These are phyloP conservation scores for Monosporozyma yasuniensis DNA, from an alignment of 805 yeast genomes.

Conservation along the genomic window DNA sequence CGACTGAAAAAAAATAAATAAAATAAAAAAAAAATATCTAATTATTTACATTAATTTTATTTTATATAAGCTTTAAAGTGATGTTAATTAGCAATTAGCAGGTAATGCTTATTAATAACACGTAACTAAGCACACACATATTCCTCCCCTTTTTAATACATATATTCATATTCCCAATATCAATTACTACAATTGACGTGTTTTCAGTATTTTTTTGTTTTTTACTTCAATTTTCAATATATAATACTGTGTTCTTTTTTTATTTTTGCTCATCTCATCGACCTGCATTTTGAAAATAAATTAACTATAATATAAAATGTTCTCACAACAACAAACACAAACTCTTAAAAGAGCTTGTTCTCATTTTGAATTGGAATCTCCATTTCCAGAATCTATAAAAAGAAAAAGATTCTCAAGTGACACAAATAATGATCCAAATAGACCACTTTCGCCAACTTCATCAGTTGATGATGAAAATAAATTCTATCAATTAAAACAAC, in stretches of 20 bases:
- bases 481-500: not conserved
- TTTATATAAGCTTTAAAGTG: not conserved
- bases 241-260: too few relatives aligned
- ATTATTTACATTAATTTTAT: not conserved
- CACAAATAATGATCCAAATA: not conserved
- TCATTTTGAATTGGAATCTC: conserved; percentile 7
- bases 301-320: not conserved
- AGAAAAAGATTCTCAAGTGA: conserved; percentile 1
- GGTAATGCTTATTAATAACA: not conserved
- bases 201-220: not conserved
- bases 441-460: not conserved
- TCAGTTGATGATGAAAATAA: not conserved
- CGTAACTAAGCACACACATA: not conserved
- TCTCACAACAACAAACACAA: not conserved
- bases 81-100: not conserved
- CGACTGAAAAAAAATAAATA: too few relatives aligned
- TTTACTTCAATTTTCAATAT: not conserved
- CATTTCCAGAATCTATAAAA: conserved; percentile 6
- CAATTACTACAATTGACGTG: not conserved
- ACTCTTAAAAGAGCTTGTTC: conserved; percentile 3
- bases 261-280: not conserved
- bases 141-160: not conserved
- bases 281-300: not conserved
- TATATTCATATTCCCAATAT: not conserved
- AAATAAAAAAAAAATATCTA: too few relatives aligned